Conservation (phyloP, 2,329 filamentous ascomycete species). For the Herpotrichia juniperi region DNA sequence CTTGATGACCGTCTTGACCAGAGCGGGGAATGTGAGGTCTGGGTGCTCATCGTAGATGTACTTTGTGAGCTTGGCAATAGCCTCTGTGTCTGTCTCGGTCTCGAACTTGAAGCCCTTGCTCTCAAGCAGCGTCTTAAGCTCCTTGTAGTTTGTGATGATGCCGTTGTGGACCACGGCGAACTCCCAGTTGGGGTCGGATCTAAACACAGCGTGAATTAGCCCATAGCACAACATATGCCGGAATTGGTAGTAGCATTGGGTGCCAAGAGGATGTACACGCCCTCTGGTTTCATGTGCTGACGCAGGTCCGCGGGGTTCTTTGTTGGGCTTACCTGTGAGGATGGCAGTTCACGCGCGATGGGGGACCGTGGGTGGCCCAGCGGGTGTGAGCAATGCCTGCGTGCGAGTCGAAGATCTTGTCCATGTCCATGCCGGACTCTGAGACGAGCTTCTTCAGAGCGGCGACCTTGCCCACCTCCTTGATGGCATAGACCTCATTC, state of each 20-base stretch:
- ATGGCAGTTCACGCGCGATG: slow-evolving; percentile 95
- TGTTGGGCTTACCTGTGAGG: slow-evolving; percentile 79
- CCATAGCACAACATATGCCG: slow-evolving; percentile 3
- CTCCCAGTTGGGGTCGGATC: slow-evolving; percentile 94
- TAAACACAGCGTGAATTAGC: slow-evolving; percentile 47
- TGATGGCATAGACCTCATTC: slow-evolving; percentile 96
- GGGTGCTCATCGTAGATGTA: slow-evolving; percentile 97
- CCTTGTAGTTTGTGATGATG: slow-evolving; percentile 99
- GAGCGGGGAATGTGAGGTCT: slow-evolving; percentile 91
- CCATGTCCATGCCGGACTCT: slow-evolving; percentile 79
- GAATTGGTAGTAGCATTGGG: slow-evolving; percentile 1
- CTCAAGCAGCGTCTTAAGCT: slow-evolving; percentile 90
- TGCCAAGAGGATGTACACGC: not conserved
- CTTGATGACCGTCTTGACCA: slow-evolving; percentile 97
- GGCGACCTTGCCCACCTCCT: slow-evolving; percentile 99
- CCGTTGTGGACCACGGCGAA: slow-evolving; percentile 99
- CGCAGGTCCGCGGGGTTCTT: slow-evolving; percentile 12
- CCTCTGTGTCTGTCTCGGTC: slow-evolving; percentile 99
- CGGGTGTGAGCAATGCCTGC: slow-evolving; percentile 98
- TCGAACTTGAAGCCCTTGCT: slow-evolving; percentile 98
- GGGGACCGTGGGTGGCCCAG: slow-evolving; percentile 97
- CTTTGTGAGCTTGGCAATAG: slow-evolving; percentile 98
- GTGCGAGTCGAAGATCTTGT: slow-evolving; percentile 96
- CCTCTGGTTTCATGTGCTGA: not conserved
- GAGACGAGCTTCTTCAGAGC: slow-evolving; percentile 94